Base-by-base conservation (phyloP, 1,284 basidiomycete genomes). In the Anthracocystis setariae region DNA sequence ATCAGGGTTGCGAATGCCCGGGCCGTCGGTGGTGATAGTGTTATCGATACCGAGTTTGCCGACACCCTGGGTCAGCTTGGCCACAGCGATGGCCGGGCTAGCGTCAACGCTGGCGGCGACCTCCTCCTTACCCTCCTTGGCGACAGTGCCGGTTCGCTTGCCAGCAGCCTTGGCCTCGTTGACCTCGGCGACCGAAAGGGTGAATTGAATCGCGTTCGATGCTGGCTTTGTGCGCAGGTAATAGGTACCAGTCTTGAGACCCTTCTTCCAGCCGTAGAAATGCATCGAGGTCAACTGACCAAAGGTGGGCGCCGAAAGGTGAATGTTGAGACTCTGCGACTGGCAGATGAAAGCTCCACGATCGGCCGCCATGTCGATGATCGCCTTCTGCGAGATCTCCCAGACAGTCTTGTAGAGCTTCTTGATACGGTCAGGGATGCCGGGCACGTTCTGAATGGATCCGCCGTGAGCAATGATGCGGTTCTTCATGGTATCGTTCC, bases 201-300 rank as follows among this genome's bases (percentile, higher is more conserved):
- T 99, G 86, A 99, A 98, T 86, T 98, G 94, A 84, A 96, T 94
- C 38, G 96, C 96, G 81, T 93, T 90, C 25, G 93, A 92, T 9
- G 94, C 93, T 2, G 96, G 93, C 54, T 92, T 88, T 42, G 96
- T 98, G 58, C 96, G 90, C 50, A 99, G 88, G 85, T 98, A 98
- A 86, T 87, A 86, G 35, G 76, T 74, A 42, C 81, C 96, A 0
- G 96, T 98, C 89, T 99, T 99, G 82, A 99, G 86, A 25, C 96
- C 96, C 85, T 93, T 93, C 89, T 96, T 96, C 96, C 95, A 98
- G 23, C 94, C 96, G 84, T 98, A 98, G 86, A 98, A 99, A 86
- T 98, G 96, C 95, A 98, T 98, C 76, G 92, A 78, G 18, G 79
- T 79, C 58, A 99, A 87, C 84, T 99, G 96, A 18, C 92, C 93